A percentile compares a stretch with the other conserved stretches of the same genome.
Conservation (phyloP, 305 asterid genomes). For the Solanum hybrid region DNA sequence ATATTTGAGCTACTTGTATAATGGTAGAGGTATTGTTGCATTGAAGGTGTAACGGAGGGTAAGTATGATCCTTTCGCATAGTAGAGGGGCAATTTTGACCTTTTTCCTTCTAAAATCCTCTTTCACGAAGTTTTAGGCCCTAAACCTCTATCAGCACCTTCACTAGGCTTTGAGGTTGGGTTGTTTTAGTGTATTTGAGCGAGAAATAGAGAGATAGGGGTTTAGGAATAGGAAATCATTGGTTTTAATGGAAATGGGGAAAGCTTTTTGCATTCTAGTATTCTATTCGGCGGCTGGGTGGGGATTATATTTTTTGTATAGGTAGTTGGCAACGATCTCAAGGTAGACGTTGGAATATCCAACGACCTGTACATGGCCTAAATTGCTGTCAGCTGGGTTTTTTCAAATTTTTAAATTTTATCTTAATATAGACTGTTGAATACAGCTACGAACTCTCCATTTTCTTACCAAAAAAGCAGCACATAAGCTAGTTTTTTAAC, state of each 20-base stretch:
- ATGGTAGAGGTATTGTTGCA: not conserved
- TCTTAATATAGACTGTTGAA: not conserved
- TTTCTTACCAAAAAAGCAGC: not conserved
- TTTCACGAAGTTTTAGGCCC: not conserved
- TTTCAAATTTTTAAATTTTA: not conserved
- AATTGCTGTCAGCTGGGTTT: not conserved
- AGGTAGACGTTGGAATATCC: not conserved
- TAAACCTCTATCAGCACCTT: not conserved
- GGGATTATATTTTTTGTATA: not conserved
- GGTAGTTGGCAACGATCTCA: not conserved
- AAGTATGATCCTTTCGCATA: not conserved
- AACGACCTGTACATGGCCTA: not conserved
- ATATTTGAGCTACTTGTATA: not conserved
- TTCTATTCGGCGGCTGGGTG: not conserved
- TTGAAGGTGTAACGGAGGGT: not conserved
- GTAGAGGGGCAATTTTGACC: not conserved
- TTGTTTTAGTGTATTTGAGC: not conserved
- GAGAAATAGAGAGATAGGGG: not conserved
- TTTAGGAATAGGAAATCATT: not conserved
- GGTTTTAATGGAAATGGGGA: not conserved
- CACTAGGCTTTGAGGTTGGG: not conserved
- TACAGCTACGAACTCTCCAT: not conserved
- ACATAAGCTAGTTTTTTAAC: not conserved
- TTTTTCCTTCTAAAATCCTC: not conserved
- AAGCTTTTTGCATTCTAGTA: not conserved